Evolutionary conservation across 306 rosid genomes (phyloP).

Genomic region (Betula pendula): DNA sequence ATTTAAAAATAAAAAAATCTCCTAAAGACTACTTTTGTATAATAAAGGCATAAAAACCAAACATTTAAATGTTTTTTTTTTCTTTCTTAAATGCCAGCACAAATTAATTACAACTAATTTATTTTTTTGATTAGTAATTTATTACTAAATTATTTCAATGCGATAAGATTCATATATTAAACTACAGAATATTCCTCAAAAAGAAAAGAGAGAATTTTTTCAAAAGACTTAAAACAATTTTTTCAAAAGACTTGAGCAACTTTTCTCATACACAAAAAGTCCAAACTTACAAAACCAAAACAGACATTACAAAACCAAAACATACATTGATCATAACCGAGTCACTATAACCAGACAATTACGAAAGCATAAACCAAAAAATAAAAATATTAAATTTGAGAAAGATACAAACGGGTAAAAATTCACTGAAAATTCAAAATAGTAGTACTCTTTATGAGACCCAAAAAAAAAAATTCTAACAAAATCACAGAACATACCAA

Average conservation of each 20-base stretch:
- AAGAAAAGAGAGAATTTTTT: not conserved
- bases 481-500: conserved; percentile 12
- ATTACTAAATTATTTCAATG: not conserved
- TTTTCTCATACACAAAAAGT: not conserved
- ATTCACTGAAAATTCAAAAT: not conserved
- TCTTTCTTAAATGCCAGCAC: not conserved
- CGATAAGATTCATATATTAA: not conserved
- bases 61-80: not conserved
- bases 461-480: not conserved
- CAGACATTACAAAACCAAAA: no score
- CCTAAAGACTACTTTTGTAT: not conserved
- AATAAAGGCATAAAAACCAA: not conserved
- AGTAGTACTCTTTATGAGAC: not conserved
- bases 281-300: not conserved
- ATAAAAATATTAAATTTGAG: no score
- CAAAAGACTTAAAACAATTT: not conserved
- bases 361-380: no score
- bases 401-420: not conserved
- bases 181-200: not conserved
- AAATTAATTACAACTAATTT: not conserved
- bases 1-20: not conserved
- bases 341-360: no score
- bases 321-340: not conserved
- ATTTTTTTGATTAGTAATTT: no score
- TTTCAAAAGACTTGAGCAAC: not conserved